Base-by-base conservation (phyloP, 139 green algal genomes). In the Coelastrella sp. region DNA sequence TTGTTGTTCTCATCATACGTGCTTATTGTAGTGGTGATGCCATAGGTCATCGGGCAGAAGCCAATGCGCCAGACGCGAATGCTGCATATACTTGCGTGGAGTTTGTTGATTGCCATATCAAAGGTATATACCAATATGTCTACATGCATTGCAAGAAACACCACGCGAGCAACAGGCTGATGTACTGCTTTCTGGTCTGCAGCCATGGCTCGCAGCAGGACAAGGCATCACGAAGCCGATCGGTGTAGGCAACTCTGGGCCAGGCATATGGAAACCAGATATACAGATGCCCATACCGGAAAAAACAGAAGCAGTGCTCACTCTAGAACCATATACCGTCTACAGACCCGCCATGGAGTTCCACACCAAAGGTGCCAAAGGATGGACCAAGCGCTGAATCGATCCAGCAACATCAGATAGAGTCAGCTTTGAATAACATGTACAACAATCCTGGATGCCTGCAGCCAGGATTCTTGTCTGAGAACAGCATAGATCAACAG, bases 241-340 rank as follows among this genome's bases (percentile, higher is more conserved):
- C 4, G 75, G 75, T 13, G 37, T 82, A 3, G 75, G 75, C 30
- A 38, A 62, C 15, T 35, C 34, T 23, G 75, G 34, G 2, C 34
- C 53, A 25, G 75, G 53, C 0, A 19, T 71, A 2, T 82, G 53
- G 51, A 82, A 82, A n/a, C 75, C 75, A 38, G 75, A 82, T 35
- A 71, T 82, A 11, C 75, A 82, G 19, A 43, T 82, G 40, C 75
- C 75, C 21, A 82, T 82, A 45, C 75, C 75, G 40, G 75, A 82
- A 21, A 82, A 69, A 43, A 37, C 23, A 6, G 37, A 51, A 25
- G 23, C 75, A 51, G 25, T 38, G 7, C 35, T 84, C 32, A 75
- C 38, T 5, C 51, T 84, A 51, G 38, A 74, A n/a, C 77, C 60
- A 9, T 75, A 60, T 38, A 60, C 38, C 3, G 41, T 45, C 13